Evolutionary conservation across 164 flowering plant genomes (phyloP).

Genomic region (Magnolia changhungtana): DNA sequence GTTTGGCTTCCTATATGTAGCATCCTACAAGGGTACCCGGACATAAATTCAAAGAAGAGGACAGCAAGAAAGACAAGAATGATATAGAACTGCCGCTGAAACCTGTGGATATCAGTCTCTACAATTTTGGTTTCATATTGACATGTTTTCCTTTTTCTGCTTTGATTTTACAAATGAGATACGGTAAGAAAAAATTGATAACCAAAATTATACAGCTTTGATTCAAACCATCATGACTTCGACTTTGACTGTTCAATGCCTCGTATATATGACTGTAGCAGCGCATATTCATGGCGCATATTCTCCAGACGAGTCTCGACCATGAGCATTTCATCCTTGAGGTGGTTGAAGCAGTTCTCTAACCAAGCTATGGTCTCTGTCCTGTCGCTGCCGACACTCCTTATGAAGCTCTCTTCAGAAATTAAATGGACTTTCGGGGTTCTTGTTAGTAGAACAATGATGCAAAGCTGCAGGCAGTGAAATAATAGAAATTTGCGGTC

Average conservation of each 20-base stretch:
- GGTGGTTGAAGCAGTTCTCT: slow-evolving; percentile 59
- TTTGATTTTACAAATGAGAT: neutral
- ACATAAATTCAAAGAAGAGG: no score
- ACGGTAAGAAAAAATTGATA: neutral
- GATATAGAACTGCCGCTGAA: no score
- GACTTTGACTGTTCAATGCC: slow-evolving; percentile 40
- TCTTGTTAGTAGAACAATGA: slow-evolving; percentile 63
- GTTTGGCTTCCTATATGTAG: no score
- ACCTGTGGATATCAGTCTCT: neutral
- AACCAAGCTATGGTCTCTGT: slow-evolving; percentile 54
- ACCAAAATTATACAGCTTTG: neutral
- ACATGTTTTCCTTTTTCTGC: neutral
- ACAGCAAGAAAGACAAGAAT: no score
- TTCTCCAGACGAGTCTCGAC: slow-evolving; percentile 72
- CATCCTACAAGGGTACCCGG: no score
- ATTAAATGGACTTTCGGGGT: slow-evolving; percentile 56
- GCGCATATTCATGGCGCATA: slow-evolving; percentile 62
- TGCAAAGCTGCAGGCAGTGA: slow-evolving; percentile 61
- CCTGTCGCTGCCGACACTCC: slow-evolving; percentile 24
- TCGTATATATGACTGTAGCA: slow-evolving; percentile 49
- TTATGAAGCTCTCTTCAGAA: slow-evolving; percentile 41
- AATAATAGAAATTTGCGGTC: neutral
- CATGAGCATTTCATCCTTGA: slow-evolving; percentile 82
- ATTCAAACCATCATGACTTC: slow-evolving; percentile 1
- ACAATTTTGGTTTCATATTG: neutral